Evolutionary conservation across 83 land plant species (phyloP).

Genomic region (Picea engelmannii): DNA sequence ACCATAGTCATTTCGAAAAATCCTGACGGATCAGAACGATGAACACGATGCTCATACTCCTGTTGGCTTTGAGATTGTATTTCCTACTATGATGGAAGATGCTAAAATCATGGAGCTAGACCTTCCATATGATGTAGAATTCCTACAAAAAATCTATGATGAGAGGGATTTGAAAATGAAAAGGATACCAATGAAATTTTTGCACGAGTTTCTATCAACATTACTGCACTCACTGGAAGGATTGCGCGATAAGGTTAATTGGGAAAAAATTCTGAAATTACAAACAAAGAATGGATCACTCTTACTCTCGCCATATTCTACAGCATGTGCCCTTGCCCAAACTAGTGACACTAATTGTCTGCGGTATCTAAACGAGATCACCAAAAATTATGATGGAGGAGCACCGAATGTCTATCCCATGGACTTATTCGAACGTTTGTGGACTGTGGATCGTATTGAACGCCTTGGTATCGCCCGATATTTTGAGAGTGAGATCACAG

Average conservation of each 20-base stretch:
- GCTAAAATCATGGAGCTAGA: conserved; percentile 61
- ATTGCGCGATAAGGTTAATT: conserved; percentile 59
- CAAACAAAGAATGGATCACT: conserved; percentile 84
- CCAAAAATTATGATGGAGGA: conserved; percentile 62
- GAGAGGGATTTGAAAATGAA: conserved; percentile 58
- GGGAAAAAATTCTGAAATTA: conserved; percentile 74
- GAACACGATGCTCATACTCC: conserved; percentile 80
- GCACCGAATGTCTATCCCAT: conserved; percentile 89
- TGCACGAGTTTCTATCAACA: conserved; percentile 76
- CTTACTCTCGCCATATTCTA: conserved; percentile 81
- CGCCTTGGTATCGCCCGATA: conserved; percentile 64
- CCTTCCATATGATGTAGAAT: conserved; percentile 52
- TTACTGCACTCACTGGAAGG: conserved; percentile 89
- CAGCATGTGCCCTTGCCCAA: conserved; percentile 82
- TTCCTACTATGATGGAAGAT: conserved; percentile 75
- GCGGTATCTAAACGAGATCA: conserved; percentile 40
- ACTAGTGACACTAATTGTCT: conserved; percentile 74
- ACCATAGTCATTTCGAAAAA: no score
- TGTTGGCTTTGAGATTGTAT: conserved; percentile 89
- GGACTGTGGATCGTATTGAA: conserved; percentile 92
- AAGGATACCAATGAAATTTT: conserved; percentile 75
- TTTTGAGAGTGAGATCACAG: conserved; percentile 62
- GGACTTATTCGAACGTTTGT: conserved; percentile 86
- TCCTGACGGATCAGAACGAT: no score
- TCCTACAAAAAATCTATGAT: conserved; percentile 52